Evolutionary conservation across 768 basidiomycete species (phyloP).

Genomic region (Leccinum sublutescens): DNA sequence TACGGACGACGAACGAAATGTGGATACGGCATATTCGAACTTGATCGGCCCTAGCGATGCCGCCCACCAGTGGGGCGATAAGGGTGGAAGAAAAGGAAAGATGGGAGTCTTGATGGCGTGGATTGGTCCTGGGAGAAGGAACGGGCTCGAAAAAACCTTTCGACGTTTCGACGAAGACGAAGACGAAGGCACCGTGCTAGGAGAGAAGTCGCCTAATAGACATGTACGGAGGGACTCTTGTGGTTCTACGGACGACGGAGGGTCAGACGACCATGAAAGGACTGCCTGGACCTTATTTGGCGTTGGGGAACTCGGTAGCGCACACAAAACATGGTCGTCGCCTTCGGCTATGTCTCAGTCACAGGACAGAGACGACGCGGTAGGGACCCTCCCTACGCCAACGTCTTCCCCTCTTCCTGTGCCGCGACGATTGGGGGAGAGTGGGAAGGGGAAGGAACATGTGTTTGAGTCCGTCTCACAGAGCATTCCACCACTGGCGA

Average conservation of each 20-base stretch:
- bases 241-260: conserved; percentile 40
- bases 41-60: conserved; percentile 55
- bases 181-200: conserved; percentile 8
- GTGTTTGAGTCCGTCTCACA: conserved; percentile 3
- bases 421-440: neutral
- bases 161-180: conserved; percentile 16
- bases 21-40: conserved; percentile 61
- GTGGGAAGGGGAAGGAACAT: conserved; percentile 5
- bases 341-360: conserved; percentile 15
- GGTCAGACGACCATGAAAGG: conserved; percentile 47
- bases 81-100: conserved; percentile 42
- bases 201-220: neutral
- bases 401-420: conserved; percentile 20
- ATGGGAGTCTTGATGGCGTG: conserved; percentile 44
- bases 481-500: neutral
- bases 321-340: conserved; percentile 16
- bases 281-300: conserved; percentile 61
- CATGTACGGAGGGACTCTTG: conserved; percentile 41
- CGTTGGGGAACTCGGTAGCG: conserved; percentile 26
- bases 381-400: conserved; percentile 23
- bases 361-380: neutral
- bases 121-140: conserved; percentile 37
- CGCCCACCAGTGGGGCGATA: conserved; percentile 57
- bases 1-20: conserved; percentile 25
- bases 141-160: conserved; percentile 36